Conservation (phyloP, 1,284 basidiomycete species). For the Cutaneotrichosporon daszewskae region DNA sequence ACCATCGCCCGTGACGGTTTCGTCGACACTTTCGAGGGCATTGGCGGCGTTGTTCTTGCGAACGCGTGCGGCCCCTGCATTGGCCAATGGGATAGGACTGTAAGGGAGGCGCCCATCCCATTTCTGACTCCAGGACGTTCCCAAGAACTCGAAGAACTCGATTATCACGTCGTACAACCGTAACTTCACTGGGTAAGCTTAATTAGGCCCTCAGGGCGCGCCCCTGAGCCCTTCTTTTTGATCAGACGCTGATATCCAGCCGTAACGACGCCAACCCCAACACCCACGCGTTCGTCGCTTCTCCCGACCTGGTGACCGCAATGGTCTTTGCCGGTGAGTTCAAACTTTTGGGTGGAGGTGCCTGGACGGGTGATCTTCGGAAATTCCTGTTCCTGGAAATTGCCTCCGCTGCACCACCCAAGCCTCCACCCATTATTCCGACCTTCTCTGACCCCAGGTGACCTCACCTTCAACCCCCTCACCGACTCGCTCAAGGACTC, state of each 20-base stretch:
- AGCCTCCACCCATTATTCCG: no score
- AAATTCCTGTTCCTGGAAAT: no score
- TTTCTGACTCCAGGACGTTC: conserved; percentile 86
- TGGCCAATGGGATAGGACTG: conserved; percentile 99
- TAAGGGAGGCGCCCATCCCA: no score
- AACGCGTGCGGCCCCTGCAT: conserved; percentile 99
- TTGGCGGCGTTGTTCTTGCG: conserved; percentile 89
- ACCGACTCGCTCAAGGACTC: conserved; percentile 82
- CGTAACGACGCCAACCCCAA: conserved; percentile 99
- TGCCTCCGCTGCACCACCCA: no score
- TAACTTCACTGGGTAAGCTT: conserved; percentile 99
- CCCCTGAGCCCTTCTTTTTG: no score
- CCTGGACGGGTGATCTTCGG: no score
- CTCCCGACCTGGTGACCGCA: conserved; percentile 95
- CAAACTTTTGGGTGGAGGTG: no score
- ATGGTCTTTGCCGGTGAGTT: conserved; percentile 96
- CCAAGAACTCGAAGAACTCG: conserved; percentile 95
- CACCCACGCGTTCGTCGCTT: conserved; percentile 97
- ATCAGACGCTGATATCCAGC: no score
- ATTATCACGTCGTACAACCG: conserved; percentile 99
- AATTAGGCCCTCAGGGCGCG: no score
- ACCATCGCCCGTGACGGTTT: conserved; percentile 96
- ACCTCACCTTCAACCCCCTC: conserved; percentile 93
- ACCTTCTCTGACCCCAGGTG: no score
- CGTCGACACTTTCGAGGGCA: conserved; percentile 77